phyloP scores from a whole-genome alignment of 345 rosid genomes.

The Gossypium anomalum region DNA sequence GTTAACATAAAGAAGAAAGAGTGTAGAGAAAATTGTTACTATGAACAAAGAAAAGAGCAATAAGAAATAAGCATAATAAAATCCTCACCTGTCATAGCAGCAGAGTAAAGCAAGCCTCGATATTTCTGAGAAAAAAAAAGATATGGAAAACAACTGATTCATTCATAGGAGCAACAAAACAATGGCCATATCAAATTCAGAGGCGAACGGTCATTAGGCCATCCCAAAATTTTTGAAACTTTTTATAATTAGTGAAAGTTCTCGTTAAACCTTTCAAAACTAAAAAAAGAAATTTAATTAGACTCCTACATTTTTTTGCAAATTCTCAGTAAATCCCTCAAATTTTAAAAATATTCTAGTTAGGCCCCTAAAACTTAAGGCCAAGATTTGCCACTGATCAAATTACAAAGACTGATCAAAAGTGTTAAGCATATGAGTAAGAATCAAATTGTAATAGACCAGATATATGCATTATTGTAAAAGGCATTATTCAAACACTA shows the following conservation, averaged over 20 bases:
- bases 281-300: no score
- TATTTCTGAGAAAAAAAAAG: slow-evolving; percentile 51
- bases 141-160: slow-evolving; percentile 2
- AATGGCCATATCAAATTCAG: not conserved
- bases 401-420: no score
- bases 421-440: not conserved
- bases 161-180: not conserved
- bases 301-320: no score
- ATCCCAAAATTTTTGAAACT: no score
- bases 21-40: not conserved
- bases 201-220: no score
- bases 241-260: no score
- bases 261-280: no score
- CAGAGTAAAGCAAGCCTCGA: slow-evolving; percentile 43
- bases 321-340: no score
- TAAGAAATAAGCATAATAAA: not conserved
- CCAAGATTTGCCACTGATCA: no score
- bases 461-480: not conserved
- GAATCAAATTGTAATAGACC: not conserved
- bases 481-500: not conserved
- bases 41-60: not conserved
- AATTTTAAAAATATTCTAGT: no score
- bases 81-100: slow-evolving; percentile 60
- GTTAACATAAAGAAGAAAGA: not conserved
- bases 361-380: no score